Evolutionary conservation across 164 flowering plant species (phyloP).

Genomic region (Echeveria elegans): DNA sequence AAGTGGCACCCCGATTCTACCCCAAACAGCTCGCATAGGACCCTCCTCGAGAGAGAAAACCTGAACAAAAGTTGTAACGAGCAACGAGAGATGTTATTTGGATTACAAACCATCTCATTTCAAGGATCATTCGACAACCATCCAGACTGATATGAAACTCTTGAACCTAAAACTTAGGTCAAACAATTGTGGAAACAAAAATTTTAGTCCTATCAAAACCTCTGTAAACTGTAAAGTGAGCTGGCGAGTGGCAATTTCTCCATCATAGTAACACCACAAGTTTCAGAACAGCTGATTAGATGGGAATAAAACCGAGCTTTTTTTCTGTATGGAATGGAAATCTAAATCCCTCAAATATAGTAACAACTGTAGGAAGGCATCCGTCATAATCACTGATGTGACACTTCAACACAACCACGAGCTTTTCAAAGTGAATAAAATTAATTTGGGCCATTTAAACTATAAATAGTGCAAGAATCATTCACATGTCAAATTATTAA

Average conservation of each 20-base stretch:
- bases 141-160: no score
- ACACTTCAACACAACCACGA: not conserved
- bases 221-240: no score
- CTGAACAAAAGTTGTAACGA: slow-evolving; percentile 47
- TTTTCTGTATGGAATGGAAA: not conserved
- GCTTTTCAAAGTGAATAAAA: not conserved
- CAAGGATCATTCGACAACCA: not conserved
- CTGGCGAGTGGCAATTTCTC: no score
- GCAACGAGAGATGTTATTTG: no score
- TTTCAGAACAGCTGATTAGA: no score
- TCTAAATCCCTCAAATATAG: not conserved
- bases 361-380: not conserved
- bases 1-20: slow-evolving; percentile 46
- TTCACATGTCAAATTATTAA: not conserved
- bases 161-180: no score
- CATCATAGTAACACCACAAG: no score
- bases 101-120: not conserved
- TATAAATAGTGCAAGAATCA: not conserved
- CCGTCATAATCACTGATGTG: not conserved
- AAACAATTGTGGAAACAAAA: no score
- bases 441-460: not conserved
- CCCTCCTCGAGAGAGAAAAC: slow-evolving; percentile 80
- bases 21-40: slow-evolving; percentile 60
- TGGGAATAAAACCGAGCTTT: not conserved
- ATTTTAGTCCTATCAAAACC: no score